Percentiles rank a stretch among this genome's conserved stretches.
Evolutionary conservation across 164 flowering plant species (phyloP).

Genomic region (Vitis labrusca): DNA sequence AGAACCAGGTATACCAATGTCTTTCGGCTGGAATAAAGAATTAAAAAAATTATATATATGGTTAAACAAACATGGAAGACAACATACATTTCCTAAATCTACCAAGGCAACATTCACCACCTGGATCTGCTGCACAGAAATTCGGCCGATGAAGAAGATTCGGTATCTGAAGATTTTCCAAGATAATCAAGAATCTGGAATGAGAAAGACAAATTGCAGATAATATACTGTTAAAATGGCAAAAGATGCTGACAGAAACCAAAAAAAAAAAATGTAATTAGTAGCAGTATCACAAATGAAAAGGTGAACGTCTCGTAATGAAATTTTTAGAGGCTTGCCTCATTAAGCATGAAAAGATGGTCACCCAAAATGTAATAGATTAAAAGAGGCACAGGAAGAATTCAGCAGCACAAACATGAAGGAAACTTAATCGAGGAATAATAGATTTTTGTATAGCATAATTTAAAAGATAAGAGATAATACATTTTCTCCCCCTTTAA

Average conservation of each 20-base stretch:
- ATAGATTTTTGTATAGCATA: no score
- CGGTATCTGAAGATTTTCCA: constrained; percentile 78
- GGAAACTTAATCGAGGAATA: no score
- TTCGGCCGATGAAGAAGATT: constrained; percentile 70
- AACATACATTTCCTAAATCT: neutral
- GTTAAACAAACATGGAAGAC: constrained; percentile 17
- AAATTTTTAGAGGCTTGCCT: no score
- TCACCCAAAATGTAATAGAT: no score
- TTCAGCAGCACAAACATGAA: no score
- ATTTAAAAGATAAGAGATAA: no score
- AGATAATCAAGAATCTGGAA: constrained; percentile 82
- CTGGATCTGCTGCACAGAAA: constrained; percentile 70
- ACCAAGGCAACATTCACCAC: constrained; percentile 31
- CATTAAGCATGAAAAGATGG: no score
- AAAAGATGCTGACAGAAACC: neutral
- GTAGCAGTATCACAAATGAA: no score
- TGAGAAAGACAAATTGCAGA: neutral
- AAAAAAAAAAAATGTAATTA: neutral
- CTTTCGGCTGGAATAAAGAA: constrained; percentile 73
- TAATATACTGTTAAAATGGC: neutral
- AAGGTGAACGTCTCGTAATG: no score
- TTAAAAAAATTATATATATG: constrained; percentile 2
- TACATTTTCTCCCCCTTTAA: no score
- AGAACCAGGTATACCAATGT: constrained; percentile 87
- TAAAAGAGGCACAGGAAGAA: no score